phyloP scores from a whole-genome alignment of 148 eudicot species.

The Chenopodium quinoa region DNA sequence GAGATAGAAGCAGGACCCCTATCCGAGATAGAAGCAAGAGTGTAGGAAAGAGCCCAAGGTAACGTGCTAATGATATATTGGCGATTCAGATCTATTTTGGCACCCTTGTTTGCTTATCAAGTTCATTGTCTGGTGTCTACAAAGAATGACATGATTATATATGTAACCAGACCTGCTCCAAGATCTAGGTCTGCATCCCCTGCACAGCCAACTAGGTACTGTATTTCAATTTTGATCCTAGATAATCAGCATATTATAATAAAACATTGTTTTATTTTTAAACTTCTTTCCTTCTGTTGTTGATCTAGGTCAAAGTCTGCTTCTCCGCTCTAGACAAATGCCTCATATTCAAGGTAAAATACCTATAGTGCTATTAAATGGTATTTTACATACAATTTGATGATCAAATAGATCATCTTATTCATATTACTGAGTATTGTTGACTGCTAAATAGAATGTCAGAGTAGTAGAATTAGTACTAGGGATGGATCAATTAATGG shows the following conservation, averaged over 20 bases:
- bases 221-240: not conserved
- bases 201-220: slow-evolving; percentile 5
- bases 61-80: not conserved
- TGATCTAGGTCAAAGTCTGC: slow-evolving; percentile 28
- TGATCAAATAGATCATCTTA: not conserved
- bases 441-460: not conserved
- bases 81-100: not conserved
- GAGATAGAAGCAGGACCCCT: slow-evolving; percentile 32
- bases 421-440: not conserved
- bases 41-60: slow-evolving; percentile 28
- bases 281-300: not conserved
- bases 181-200: slow-evolving; percentile 27
- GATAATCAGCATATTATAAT: not conserved
- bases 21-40: slow-evolving; percentile 29
- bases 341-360: not conserved
- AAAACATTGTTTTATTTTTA: not conserved
- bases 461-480: not conserved
- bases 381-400: not conserved
- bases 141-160: slow-evolving; percentile 22
- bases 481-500: not conserved
- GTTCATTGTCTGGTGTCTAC: slow-evolving; percentile 2
- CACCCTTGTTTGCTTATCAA: not conserved
- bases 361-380: not conserved
- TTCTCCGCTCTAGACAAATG: slow-evolving; percentile 17
- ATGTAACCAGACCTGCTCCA: slow-evolving; percentile 22